Conservation (phyloP, 2,329 filamentous ascomycete genomes). For the Aspergillus tubingensis region DNA sequence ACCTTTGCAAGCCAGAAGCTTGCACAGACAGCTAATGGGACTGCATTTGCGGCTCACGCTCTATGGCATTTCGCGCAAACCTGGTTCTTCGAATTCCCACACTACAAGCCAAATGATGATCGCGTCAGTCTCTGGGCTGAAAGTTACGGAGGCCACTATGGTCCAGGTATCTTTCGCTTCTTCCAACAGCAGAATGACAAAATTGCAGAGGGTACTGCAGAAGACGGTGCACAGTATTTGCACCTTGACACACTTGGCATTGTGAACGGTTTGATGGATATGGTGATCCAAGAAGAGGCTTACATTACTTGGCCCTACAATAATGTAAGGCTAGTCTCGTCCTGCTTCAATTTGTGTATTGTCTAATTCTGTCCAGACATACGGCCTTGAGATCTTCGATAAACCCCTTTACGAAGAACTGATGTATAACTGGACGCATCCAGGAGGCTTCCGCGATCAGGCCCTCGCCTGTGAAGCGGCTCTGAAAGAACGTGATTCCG, state of each 20-base stretch:
- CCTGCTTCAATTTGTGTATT: neutral
- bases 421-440: neutral
- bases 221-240: neutral
- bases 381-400: constrained; percentile 1
- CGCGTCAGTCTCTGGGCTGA: constrained; percentile 8
- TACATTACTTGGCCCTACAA: neutral
- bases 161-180: constrained; percentile 1
- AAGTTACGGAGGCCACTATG: constrained; percentile 8
- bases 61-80: constrained; percentile 6
- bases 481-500: neutral
- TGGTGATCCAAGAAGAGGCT: constrained; percentile 1
- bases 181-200: constrained; percentile 7
- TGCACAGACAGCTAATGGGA: constrained; percentile 1
- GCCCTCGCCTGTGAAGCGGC: neutral
- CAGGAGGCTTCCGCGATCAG: neutral
- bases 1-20: constrained; percentile 8
- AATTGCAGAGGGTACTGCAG: neutral
- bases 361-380: neutral
- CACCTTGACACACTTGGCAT: constrained; percentile 3
- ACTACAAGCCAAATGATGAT: neutral
- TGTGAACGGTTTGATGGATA: constrained; percentile 4
- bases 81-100: neutral
- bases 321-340: neutral
- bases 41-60: constrained; percentile 1
- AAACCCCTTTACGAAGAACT: neutral